Evolutionary conservation across 306 rosid species (phyloP).

Genomic region (Quercus wislizeni): DNA sequence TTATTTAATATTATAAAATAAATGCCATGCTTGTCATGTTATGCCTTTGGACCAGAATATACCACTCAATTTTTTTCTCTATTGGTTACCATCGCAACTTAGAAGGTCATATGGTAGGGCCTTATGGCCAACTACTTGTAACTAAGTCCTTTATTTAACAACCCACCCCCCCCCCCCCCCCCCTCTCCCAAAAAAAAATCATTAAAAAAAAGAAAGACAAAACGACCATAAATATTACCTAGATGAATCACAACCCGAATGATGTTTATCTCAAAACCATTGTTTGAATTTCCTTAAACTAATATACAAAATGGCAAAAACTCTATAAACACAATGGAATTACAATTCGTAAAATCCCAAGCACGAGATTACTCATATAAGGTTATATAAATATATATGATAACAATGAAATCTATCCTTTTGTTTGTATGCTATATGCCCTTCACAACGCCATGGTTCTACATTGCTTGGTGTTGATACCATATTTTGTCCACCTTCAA

Average conservation of each 20-base stretch:
- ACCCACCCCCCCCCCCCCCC: no score
- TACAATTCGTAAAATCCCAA: no score
- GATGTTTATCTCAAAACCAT: background rate
- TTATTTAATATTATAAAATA: background rate
- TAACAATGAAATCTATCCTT: background rate
- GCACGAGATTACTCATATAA: background rate
- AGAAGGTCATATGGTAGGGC: background rate
- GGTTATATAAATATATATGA: background rate
- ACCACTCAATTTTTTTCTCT: background rate
- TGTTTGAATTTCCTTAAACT: background rate
- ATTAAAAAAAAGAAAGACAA: background rate
- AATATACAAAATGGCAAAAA: background rate
- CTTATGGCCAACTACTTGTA: background rate
- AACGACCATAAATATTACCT: background rate
- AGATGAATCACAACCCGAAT: background rate
- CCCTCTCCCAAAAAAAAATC: no score
- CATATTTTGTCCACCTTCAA: no score
- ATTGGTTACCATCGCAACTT: background rate
- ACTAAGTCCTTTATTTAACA: background rate
- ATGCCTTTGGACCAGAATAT: background rate
- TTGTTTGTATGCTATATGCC: background rate
- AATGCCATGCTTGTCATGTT: background rate
- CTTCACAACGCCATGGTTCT: background rate
- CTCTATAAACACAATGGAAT: background rate
- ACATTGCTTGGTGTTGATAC: no score